Conservation (phyloP, 1,284 basidiomycete species). For the Trichosporon coremiiforme region DNA sequence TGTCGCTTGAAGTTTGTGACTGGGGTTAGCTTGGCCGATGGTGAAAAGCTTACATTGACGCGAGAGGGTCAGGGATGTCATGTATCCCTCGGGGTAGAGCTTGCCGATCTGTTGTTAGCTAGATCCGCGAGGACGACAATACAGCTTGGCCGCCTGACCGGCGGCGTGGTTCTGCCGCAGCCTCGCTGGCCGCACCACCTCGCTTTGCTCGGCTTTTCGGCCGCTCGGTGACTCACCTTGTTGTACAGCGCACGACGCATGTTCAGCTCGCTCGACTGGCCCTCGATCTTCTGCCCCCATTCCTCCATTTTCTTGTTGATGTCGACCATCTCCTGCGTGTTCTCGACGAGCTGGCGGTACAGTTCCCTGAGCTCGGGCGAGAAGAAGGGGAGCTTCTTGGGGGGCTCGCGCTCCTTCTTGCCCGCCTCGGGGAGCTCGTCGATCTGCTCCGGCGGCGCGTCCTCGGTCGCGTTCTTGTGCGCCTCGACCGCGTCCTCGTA, state of each 20-base stretch:
- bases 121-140: no score
- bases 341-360: constrained; percentile 48
- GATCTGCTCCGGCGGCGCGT: constrained; percentile 24
- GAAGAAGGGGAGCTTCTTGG: constrained; percentile 40
- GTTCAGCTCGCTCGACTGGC: constrained; percentile 35
- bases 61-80: constrained; percentile 33
- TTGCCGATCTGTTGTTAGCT: constrained; percentile 38
- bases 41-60: constrained; percentile 23
- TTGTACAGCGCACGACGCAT: constrained; percentile 42
- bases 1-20: constrained; percentile 28
- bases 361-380: constrained; percentile 45
- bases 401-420: constrained; percentile 35
- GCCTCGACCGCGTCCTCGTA: constrained; percentile 22
- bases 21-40: not conserved
- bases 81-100: constrained; percentile 51
- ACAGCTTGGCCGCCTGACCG: no score
- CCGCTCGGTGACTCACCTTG: constrained; percentile 30
- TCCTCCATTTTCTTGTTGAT: constrained; percentile 42
- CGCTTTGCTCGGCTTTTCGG: no score
- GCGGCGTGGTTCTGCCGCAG: no score
- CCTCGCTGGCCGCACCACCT: no score
- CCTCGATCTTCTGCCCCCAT: constrained; percentile 38
- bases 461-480: constrained; percentile 21
- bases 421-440: constrained; percentile 19
- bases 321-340: constrained; percentile 43